A percentile compares a stretch with the other conserved stretches of the same genome.
Evolutionary conservation across 2,329 filamentous ascomycete species (phyloP).

Genomic region (Pseudogymnoascus sp.): DNA sequence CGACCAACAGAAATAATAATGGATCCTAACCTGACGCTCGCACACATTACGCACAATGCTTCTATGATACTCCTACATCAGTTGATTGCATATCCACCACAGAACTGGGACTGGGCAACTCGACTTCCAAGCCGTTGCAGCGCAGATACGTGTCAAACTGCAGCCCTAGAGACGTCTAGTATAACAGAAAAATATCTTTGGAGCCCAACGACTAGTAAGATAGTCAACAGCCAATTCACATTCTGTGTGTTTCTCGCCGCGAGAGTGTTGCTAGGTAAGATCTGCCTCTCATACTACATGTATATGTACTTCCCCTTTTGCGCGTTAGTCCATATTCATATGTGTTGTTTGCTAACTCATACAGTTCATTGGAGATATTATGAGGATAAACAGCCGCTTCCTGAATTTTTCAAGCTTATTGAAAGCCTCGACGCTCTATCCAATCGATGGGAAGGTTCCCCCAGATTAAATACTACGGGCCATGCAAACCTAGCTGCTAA

Average conservation of each 20-base stretch:
- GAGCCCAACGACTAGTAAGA: constrained; percentile 14
- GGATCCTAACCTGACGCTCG: constrained; percentile 30
- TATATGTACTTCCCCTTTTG: not conserved
- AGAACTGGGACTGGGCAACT: constrained; percentile 17
- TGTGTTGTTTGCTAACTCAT: not conserved
- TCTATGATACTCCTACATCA: constrained; percentile 30
- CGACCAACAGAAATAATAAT: constrained; percentile 22
- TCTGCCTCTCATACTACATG: not conserved
- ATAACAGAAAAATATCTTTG: constrained; percentile 27
- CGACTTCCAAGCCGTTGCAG: constrained; percentile 23
- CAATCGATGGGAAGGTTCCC: constrained; percentile 15
- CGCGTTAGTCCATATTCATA: not conserved
- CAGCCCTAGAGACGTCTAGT: constrained; percentile 25
- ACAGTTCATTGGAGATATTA: constrained; percentile 22
- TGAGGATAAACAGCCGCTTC: constrained; percentile 13
- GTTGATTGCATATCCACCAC: constrained; percentile 25
- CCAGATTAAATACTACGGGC: constrained; percentile 6
- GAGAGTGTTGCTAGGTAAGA: constrained; percentile 22
- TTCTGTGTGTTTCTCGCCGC: constrained; percentile 28
- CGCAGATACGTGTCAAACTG: constrained; percentile 26
- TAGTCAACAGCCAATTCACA: constrained; percentile 22
- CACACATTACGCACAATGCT: constrained; percentile 29
- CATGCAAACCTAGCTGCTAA: constrained; percentile 14
- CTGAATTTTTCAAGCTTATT: constrained; percentile 21
- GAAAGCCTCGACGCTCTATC: constrained; percentile 21